phyloP scores from a whole-genome alignment of 2,329 filamentous ascomycete species.

The Aspergillus melleus region DNA sequence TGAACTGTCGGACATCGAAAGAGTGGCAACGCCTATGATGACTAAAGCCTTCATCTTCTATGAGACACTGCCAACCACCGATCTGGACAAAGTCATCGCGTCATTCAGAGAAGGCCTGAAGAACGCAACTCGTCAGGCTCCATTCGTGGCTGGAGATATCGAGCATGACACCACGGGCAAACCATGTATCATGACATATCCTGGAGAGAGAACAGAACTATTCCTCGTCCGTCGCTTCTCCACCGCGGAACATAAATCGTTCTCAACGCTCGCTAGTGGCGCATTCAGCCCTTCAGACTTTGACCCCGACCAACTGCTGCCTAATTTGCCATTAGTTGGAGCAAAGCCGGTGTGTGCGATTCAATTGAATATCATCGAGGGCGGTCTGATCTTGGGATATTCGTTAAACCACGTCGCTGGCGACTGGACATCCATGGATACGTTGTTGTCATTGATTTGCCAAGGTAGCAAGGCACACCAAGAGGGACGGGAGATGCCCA shows the following conservation, averaged over 20 bases:
- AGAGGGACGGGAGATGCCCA: conserved; percentile 14
- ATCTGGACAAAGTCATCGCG: conserved; percentile 12
- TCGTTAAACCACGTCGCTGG: conserved; percentile 21
- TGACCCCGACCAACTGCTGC: conserved; percentile 12
- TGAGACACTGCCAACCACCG: conserved; percentile 11
- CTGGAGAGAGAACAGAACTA: conserved; percentile 7
- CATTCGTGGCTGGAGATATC: conserved; percentile 23
- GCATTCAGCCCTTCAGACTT: conserved; percentile 17
- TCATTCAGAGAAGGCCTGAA: conserved; percentile 19
- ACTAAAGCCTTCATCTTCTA: conserved; percentile 24
- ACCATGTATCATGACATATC: conserved; percentile 12
- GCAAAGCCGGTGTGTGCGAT: conserved; percentile 19
- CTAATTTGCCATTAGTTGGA: conserved; percentile 1
- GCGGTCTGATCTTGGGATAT: conserved; percentile 21
- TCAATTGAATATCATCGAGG: conserved; percentile 22
- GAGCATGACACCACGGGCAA: conserved; percentile 14
- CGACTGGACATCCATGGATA: conserved; percentile 25
- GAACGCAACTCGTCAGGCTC: conserved; percentile 18
- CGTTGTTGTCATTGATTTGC: conserved; percentile 22
- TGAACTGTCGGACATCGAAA: conserved; percentile 26
- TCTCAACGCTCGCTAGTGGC: conserved; percentile 8
- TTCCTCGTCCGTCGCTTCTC: conserved; percentile 11
- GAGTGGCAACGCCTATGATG: conserved; percentile 16
- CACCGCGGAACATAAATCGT: conserved; percentile 11
- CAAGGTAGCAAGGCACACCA: conserved; percentile 20